A percentile compares a stretch with the other conserved stretches of the same genome.
These are phyloP conservation scores for Myriangium duriaei DNA, from an alignment of 2,329 filamentous ascomycete genomes.

Conservation along the genomic window DNA sequence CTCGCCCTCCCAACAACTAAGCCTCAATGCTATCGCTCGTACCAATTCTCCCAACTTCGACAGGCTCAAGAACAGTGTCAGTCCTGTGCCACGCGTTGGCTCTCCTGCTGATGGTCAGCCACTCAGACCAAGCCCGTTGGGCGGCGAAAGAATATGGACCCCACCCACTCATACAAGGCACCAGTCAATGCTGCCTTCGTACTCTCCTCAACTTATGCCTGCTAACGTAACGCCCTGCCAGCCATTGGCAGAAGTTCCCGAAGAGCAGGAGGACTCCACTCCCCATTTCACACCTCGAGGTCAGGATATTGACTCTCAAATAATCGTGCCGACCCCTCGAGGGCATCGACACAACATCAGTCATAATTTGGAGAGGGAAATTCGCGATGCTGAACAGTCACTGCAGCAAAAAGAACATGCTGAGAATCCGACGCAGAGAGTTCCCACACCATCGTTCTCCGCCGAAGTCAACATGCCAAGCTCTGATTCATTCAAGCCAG, in stretches of 20 bases:
- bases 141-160: conserved; percentile 8
- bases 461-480: not conserved
- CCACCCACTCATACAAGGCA: conserved; percentile 10
- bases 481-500: conserved; percentile 5
- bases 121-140: conserved; percentile 6
- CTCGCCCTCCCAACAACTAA: conserved; percentile 23
- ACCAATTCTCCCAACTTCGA: conserved; percentile 30
- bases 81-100: conserved; percentile 30
- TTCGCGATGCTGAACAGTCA: conserved; percentile 54
- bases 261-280: conserved; percentile 53
- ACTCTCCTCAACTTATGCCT: conserved; percentile 17
- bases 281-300: conserved; percentile 12
- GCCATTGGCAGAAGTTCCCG: conserved; percentile 56
- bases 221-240: conserved; percentile 34
- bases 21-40: conserved; percentile 22
- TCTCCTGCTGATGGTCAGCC: conserved; percentile 43
- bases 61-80: conserved; percentile 25
- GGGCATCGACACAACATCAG: conserved; percentile 61
- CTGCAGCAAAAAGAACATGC: conserved; percentile 56
- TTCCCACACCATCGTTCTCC: not conserved
- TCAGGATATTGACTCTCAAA: conserved; percentile 36
- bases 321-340: conserved; percentile 48
- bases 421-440: conserved; percentile 48
- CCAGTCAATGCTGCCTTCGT: conserved; percentile 13
- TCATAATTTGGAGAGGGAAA: conserved; percentile 67